Evolutionary conservation across 164 flowering plant species (phyloP), one percentile per base, ranked within the genome.

Genomic region (Chimonanthus salicifolius): DNA sequence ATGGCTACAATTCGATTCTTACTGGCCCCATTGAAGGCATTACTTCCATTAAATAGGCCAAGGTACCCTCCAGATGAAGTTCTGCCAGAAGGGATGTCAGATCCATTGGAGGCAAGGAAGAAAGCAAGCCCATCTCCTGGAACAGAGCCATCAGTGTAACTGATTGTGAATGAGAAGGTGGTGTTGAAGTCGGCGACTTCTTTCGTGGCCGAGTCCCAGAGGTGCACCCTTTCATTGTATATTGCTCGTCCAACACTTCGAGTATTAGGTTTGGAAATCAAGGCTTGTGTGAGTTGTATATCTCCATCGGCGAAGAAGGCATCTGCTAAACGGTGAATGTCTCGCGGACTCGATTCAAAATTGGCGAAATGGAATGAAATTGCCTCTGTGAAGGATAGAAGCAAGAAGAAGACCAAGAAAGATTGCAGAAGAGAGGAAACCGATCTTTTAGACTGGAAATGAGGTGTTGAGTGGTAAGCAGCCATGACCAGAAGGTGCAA

Each of bases 101-200:
- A 76, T 2, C 63, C 71, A 2, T 4, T n/a, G 3, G 86, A 83
- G 4, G 89, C 89, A 3, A 90, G 74, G 71, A 87, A 90, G 78
- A 88, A 90, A 10, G 84, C 82, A 0, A 89, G 65, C n/a, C 92
- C 92, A 68, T 85, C 89, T 4, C 83, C 87, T 21, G 33, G 75
- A 0, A 0, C 0, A 4, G 73, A 5, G 2, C 7, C 4, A 13
- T 48, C 15, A 2, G 51, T 51, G 6, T 82, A 74, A 33, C 75
- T 69, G 5, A 90, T 80, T 50, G 54, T 64, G 62, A 87, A 85
- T 10, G 86, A 70, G 81, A 90, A 88, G 62, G 75, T 78, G 64
- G 91, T 82, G 6, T 71, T 48, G 77, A 90, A 90, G 72, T 86
- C 85, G 1, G 88, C 47, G 6, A 84, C 65, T 3, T 66, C 70